Percentiles rank a stretch among this genome's conserved stretches.
phyloP scores from a whole-genome alignment of 2,329 filamentous ascomycete species.

The Rhytidhysteron rufulum region DNA sequence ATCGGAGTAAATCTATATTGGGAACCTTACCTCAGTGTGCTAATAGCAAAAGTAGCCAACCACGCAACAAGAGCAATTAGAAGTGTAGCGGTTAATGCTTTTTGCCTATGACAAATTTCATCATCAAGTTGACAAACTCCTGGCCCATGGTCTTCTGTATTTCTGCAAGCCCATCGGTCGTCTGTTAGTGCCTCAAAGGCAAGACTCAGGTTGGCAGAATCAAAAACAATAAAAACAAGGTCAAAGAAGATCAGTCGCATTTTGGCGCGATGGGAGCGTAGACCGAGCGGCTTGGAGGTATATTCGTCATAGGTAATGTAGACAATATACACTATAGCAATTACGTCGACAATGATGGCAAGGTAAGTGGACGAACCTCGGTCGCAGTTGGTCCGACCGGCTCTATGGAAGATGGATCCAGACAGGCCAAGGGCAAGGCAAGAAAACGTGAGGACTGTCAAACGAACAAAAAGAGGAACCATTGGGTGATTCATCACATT shows the following conservation, averaged over 20 bases:
- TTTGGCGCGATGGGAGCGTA: constrained; percentile 80
- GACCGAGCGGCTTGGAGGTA: constrained; percentile 83
- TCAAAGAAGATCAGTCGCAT: constrained; percentile 87
- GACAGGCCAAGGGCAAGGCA: constrained; percentile 76
- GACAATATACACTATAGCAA: constrained; percentile 83
- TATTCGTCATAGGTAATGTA: constrained; percentile 98
- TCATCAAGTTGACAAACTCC: not conserved
- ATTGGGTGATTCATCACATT: constrained; percentile 76
- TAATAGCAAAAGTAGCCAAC: constrained; percentile 75
- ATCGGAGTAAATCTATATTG: not conserved
- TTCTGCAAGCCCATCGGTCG: constrained; percentile 50
- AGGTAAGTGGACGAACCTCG: constrained; percentile 69
- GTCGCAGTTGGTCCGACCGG: constrained; percentile 35
- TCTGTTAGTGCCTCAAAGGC: constrained; percentile 79
- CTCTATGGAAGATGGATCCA: constrained; percentile 62
- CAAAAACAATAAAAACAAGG: constrained; percentile 95
- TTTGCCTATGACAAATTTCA: constrained; percentile 1
- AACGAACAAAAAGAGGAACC: constrained; percentile 77
- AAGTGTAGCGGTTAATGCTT: constrained; percentile 3
- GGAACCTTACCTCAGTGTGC: constrained; percentile 41
- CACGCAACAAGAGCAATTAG: constrained; percentile 1
- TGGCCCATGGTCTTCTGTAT: constrained; percentile 1
- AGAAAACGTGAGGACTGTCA: constrained; percentile 79
- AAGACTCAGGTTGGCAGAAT: constrained; percentile 85
- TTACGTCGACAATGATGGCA: constrained; percentile 81